Conservation (phyloP, 2,329 filamentous ascomycete genomes). For the Teratosphaeria zuluensis region DNA sequence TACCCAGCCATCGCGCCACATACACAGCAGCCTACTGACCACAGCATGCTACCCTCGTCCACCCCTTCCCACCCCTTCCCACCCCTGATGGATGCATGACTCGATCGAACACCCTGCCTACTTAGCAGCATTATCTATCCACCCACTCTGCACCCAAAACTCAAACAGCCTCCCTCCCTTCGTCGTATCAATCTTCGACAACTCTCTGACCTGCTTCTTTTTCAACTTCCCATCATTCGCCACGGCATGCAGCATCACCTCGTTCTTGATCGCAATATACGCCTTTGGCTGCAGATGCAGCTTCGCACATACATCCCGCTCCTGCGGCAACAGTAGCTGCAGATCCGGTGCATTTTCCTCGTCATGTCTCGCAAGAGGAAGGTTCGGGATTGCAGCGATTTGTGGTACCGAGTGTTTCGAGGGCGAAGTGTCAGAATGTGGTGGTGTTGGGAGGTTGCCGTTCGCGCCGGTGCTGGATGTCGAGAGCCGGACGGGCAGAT, state of each 20-base stretch:
- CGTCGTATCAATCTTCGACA: slow-evolving; percentile 71
- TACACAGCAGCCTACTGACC: too few species aligned
- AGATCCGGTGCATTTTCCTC: slow-evolving; percentile 71
- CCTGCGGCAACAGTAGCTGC: slow-evolving; percentile 75
- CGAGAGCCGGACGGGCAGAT: slow-evolving; percentile 22
- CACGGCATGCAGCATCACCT: slow-evolving; percentile 80
- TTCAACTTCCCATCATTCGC: slow-evolving; percentile 81
- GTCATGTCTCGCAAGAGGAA: slow-evolving; percentile 57
- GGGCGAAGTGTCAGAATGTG: slow-evolving; percentile 6
- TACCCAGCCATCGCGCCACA: too few species aligned
- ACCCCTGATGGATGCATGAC: not conserved
- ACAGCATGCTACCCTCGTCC: not conserved
- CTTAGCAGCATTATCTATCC: slow-evolving; percentile 61
- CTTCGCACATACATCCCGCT: slow-evolving; percentile 75
- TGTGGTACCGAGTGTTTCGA: slow-evolving; percentile 17
- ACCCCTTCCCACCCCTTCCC: not conserved
- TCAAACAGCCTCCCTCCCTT: slow-evolving; percentile 85
- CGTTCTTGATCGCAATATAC: slow-evolving; percentile 89
- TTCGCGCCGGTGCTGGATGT: slow-evolving; percentile 24
- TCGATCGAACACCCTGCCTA: not conserved
- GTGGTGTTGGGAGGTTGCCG: slow-evolving; percentile 29
- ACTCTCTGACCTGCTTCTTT: slow-evolving; percentile 85
- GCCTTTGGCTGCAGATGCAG: slow-evolving; percentile 85
- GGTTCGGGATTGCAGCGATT: slow-evolving; percentile 31
- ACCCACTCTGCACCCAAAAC: slow-evolving; percentile 86